Percentiles rank a stretch among this genome's conserved stretches.
phyloP scores from a whole-genome alignment of 257 asterid species.

The Paraleonurus japonicus region DNA sequence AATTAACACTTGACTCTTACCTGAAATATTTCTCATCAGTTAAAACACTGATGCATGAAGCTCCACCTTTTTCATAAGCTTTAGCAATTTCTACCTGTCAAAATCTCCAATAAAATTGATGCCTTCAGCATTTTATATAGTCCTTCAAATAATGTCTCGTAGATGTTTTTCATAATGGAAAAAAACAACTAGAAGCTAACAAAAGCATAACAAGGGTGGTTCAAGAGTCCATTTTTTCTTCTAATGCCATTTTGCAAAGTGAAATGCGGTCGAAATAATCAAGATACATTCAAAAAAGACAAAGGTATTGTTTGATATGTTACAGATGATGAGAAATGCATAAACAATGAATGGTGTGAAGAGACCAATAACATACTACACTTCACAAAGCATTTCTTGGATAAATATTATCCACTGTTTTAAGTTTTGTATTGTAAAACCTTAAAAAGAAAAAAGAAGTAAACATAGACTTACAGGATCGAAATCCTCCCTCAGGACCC shows the following conservation, averaged over 20 bases:
- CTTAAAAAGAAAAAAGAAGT: not conserved
- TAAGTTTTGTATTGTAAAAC: not conserved
- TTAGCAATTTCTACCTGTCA: slow-evolving; percentile 81
- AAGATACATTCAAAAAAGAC: not conserved
- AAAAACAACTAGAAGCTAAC: not conserved
- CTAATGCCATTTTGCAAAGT: not conserved
- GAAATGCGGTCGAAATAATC: not conserved
- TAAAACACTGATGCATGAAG: slow-evolving; percentile 89
- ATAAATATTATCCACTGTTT: not conserved
- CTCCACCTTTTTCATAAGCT: slow-evolving; percentile 96
- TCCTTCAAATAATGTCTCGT: not conserved
- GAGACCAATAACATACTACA: too few relatives aligned
- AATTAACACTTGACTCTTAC: too few relatives aligned
- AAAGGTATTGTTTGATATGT: not conserved
- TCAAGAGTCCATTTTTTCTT: not conserved
- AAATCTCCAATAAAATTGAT: slow-evolving; percentile 19
- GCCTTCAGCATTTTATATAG: not conserved
- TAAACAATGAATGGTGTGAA: too few relatives aligned
- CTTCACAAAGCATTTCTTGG: too few relatives aligned
- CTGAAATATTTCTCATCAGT: slow-evolving; percentile 84
- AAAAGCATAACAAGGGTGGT: not conserved
- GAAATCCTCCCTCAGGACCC: too few relatives aligned
- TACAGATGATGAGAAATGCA: not conserved
- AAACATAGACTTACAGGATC: too few relatives aligned
- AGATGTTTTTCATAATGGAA: not conserved